Base-by-base conservation (phyloP, 75 land plant genomes). In the Adiantum capillusveneris region DNA sequence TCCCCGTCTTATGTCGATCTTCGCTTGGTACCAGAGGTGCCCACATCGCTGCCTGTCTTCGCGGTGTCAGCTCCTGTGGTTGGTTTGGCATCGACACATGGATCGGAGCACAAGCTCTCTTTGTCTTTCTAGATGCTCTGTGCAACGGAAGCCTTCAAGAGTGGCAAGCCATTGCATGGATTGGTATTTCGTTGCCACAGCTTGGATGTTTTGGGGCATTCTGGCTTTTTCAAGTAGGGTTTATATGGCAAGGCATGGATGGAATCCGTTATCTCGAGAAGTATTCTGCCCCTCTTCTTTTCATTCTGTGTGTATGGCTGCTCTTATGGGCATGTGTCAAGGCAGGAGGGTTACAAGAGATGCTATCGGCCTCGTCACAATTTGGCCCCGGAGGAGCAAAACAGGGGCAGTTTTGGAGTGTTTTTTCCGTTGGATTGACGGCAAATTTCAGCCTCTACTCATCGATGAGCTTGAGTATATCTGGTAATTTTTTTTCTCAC, bases 41-140 rank as follows among this genome's bases (percentile, higher is more conserved):
- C 25, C 62, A 64, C 45, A 31, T 80, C 36, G 71, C 82, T 18
- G 50, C 79, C 25, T 39, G 66, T 53, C 45, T 75, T 65, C 62
- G 82, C 5, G 71, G 70, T 17, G 34, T 80, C n/a, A 68, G 75
- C 30, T 79, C 74, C 7, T 75, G 79, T 58, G 82, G 82, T 20
- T 80, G 82, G 82, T 80, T 63, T 61, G 75, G 79, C 42, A 72
- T 80, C 37, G 79, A 80, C 59, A 67, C 82, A 7, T 80, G 79
- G 79, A 71, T 80, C 22, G 82, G 82, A 30, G 78, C 68, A 16
- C 67, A 75, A 50, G 82, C 82, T 5, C 41, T 79, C 43, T 71
- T 51, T 54, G 60, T 65, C 57, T 48, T 79, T 18, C 44, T 73
- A 49, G 59, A 62, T 49, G 28, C 46, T 6, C 50, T 59, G 25